Percentiles rank a stretch among this genome's conserved stretches.
phyloP scores from a whole-genome alignment of 2,329 filamentous ascomycete genomes.

The Fusarium caatingaense region DNA sequence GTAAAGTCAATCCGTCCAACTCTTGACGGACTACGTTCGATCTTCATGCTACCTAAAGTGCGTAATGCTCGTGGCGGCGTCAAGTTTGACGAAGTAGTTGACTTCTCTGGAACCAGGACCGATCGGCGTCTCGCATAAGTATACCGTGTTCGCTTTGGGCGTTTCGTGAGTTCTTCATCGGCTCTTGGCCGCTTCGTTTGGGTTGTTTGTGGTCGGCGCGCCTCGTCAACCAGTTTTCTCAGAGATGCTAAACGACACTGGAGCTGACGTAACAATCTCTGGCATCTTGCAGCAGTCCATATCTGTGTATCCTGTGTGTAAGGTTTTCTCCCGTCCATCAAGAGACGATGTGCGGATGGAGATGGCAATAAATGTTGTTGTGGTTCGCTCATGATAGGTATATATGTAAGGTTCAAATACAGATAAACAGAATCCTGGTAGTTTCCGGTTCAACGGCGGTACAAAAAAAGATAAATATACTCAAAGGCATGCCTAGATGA shows the following conservation, averaged over 20 bases:
- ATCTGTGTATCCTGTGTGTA: slow-evolving; percentile 43
- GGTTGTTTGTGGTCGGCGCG: slow-evolving; percentile 17
- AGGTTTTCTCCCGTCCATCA: not conserved
- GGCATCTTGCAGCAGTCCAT: slow-evolving; percentile 62
- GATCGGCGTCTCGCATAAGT: slow-evolving; percentile 47
- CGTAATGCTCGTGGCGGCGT: slow-evolving; percentile 48
- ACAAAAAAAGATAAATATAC: not conserved
- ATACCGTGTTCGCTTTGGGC: slow-evolving; percentile 46
- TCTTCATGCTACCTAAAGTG: slow-evolving; percentile 48
- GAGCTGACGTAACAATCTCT: slow-evolving; percentile 60
- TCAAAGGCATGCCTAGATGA: not conserved
- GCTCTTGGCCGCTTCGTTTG: slow-evolving; percentile 40
- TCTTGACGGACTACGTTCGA: slow-evolving; percentile 41
- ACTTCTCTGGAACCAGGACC: slow-evolving; percentile 6
- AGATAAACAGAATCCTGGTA: not conserved
- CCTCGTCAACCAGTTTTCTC: slow-evolving; percentile 49
- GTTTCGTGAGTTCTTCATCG: slow-evolving; percentile 6
- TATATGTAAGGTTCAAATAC: not conserved
- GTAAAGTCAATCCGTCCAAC: slow-evolving; percentile 46
- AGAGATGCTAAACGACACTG: slow-evolving; percentile 57
- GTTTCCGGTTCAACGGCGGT: not conserved
- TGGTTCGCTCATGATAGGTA: slow-evolving; percentile 19
- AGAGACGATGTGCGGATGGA: slow-evolving; percentile 33
- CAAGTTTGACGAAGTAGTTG: not conserved
- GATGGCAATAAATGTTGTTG: slow-evolving; percentile 4